Base-by-base conservation (phyloP, 345 rosid species). In the Aegle marmelos region DNA sequence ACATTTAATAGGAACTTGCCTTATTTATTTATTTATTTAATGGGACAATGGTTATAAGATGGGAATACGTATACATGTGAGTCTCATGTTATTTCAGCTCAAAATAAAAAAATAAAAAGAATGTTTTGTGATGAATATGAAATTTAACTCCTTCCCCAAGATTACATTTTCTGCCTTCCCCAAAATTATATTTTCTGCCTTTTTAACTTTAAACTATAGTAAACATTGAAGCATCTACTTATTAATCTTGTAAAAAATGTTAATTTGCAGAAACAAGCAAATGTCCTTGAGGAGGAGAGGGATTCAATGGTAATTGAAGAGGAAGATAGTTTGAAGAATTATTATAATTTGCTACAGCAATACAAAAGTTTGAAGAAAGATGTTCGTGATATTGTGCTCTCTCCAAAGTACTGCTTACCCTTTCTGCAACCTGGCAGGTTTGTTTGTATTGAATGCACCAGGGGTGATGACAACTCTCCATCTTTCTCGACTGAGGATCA, bases 321-420 rank as follows among this genome's bases (percentile, higher is more conserved):
- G 82, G 98, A 96, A 90, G 99, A 96, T 77, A 89, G 88, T 84
- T 87, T 96, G 76, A 90, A 83, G 81, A 88, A 82, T 74, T 94
- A 92, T 83, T 94, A 96, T 83, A 88, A 91, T 84, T 78, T 96
- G 85, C 87, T 92, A 78, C 86, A 88, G 68, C 97, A 94, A 72
- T 84, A 88, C 73, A 90, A 81, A 88, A 87, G 85, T 79, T 85
- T 92, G 88, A 92, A 91, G 90, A 88, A 88, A 82, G 99, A 94
- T 78, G 83, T 84, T 64, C 87, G 91, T 75, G 91, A 92, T 63
- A 90, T 96, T 81, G 91, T 90, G 72, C 83, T 90, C 75, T 85
- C 97, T 73, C 97, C 99, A 28, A 94, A 86, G 83, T 81, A 96
- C 82, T 90, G 97, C 80, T 87, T 96, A 86, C 97, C 97, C 53